Evolutionary conservation across 2,329 filamentous ascomycete species (phyloP), one percentile per base, ranked within the genome.

Genomic region (Penicillium sp.): DNA sequence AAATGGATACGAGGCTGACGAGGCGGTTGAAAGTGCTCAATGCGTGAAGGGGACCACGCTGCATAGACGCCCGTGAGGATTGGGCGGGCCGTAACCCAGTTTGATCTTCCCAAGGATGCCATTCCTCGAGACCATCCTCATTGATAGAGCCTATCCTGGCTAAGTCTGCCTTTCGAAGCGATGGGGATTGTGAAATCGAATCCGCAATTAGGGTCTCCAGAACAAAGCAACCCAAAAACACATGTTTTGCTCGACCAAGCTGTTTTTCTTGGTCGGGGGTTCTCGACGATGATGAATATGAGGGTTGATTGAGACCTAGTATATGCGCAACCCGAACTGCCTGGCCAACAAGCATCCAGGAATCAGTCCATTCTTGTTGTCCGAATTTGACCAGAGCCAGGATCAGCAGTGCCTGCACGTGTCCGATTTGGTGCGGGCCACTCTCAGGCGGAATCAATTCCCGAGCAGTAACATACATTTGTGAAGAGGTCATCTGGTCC

Each of bases 111-210:
- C 88, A 91, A 1, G 86, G 84, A 61, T 88, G 84, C 88, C 88
- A 90, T 73, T 90, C 87, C 65, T 90, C 88, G 19, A 87, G 73
- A 1, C 86, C 86, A 62, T 88, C 85, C 68, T 89, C 86, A 26
- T 83, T 78, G 2, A 88, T 74, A 3, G 73, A 70, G 10, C 80
- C 79, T 30, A 79, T 67, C 36, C 72, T 69, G n/a, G 76, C 70
- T 26, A 83, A 68, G 49, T 84, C 80, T 14, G 77, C 74, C 10
- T 87, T 75, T 31, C 72, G 73, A 37, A 83, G 67, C 50, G 80
- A 78, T 5, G 78, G 76, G 11, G 69, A 67, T 31, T 76, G 72
- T n/a, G 71, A 71, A 7, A 80, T 71, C 37, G 78, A 74, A 33
- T 75, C 67, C 3, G 82, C 77, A 28, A 84, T 66, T 16, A 83